phyloP scores from a whole-genome alignment of 192 early-diverging fungal species.

The Rhizophagus clarus region DNA sequence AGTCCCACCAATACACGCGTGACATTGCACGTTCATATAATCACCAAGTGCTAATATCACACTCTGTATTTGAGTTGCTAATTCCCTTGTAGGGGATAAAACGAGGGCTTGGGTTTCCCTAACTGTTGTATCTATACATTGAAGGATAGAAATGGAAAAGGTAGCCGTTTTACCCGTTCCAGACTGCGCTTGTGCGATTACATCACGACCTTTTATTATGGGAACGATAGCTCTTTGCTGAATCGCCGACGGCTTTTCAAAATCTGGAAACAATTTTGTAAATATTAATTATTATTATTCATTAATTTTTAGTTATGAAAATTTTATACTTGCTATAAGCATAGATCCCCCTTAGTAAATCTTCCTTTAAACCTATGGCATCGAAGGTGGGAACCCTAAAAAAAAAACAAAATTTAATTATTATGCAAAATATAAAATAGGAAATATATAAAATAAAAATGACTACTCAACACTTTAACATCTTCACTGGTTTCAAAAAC shows the following conservation, averaged over 20 bases:
- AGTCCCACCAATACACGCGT: slow-evolving; percentile 95
- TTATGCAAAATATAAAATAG: slow-evolving; percentile 27
- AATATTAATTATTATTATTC: background rate
- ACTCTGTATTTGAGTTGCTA: slow-evolving; percentile 93
- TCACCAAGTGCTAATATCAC: slow-evolving; percentile 92
- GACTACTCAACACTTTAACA: slow-evolving; percentile 61
- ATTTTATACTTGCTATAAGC: slow-evolving; percentile 74
- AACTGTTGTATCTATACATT: slow-evolving; percentile 84
- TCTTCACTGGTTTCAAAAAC: slow-evolving; percentile 84
- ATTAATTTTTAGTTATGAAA: background rate
- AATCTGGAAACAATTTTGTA: slow-evolving; percentile 55
- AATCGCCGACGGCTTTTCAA: slow-evolving; percentile 97
- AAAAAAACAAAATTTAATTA: slow-evolving; percentile 16
- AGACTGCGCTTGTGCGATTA: slow-evolving; percentile 97
- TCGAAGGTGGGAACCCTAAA: slow-evolving; percentile 82
- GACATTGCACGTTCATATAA: slow-evolving; percentile 97
- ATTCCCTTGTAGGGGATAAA: slow-evolving; percentile 93
- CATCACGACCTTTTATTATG: slow-evolving; percentile 85
- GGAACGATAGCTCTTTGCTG: slow-evolving; percentile 97
- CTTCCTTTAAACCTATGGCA: slow-evolving; percentile 96
- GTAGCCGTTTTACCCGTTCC: slow-evolving; percentile 99
- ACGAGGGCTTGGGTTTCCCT: slow-evolving; percentile 94
- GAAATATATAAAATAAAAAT: background rate
- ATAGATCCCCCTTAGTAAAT: slow-evolving; percentile 95
- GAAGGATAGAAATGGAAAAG: slow-evolving; percentile 92